Conservation (phyloP, 2,329 filamentous ascomycete species). For the Pyrenophora teres region DNA sequence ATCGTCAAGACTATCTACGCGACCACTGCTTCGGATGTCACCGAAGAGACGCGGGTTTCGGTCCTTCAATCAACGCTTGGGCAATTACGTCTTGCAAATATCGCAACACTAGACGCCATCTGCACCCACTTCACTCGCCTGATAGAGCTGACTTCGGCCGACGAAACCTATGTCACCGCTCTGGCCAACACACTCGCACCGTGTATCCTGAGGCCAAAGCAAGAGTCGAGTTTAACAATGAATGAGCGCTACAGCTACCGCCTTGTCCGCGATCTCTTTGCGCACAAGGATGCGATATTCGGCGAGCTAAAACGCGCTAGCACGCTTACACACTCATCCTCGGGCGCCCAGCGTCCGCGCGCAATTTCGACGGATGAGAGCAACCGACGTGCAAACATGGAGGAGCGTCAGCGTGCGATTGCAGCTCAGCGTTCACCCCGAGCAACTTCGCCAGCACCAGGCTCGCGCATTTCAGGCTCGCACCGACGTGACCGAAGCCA, state of each 20-base stretch:
- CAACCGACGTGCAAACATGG: slow-evolving; percentile 90
- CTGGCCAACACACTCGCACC: slow-evolving; percentile 78
- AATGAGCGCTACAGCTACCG: slow-evolving; percentile 93
- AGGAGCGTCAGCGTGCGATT: slow-evolving; percentile 85
- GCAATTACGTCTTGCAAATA: slow-evolving; percentile 92
- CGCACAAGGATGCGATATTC: slow-evolving; percentile 94
- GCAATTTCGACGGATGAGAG: slow-evolving; percentile 95
- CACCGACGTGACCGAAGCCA: slow-evolving; percentile 75
- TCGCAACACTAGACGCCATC: slow-evolving; percentile 96
- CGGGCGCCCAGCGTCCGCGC: slow-evolving; percentile 69
- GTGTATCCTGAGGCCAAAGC: slow-evolving; percentile 84
- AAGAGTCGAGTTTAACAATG: slow-evolving; percentile 88
- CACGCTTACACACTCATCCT: slow-evolving; percentile 64
- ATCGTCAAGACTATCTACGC: slow-evolving; percentile 98
- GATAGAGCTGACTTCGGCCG: slow-evolving; percentile 94
- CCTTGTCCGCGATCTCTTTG: slow-evolving; percentile 87
- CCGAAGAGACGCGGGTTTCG: slow-evolving; percentile 79
- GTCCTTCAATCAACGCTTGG: slow-evolving; percentile 95
- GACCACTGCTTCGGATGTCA: slow-evolving; percentile 67
- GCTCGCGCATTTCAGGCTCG: slow-evolving; percentile 50
- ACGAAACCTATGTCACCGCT: slow-evolving; percentile 78
- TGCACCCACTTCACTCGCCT: slow-evolving; percentile 98
- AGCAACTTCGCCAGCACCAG: slow-evolving; percentile 72
- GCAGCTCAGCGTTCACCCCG: slow-evolving; percentile 66
- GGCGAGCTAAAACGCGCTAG: slow-evolving; percentile 92